These are phyloP conservation scores for Xylaria sp. DNA, from an alignment of 2,329 filamentous ascomycete species.

Conservation along the genomic window DNA sequence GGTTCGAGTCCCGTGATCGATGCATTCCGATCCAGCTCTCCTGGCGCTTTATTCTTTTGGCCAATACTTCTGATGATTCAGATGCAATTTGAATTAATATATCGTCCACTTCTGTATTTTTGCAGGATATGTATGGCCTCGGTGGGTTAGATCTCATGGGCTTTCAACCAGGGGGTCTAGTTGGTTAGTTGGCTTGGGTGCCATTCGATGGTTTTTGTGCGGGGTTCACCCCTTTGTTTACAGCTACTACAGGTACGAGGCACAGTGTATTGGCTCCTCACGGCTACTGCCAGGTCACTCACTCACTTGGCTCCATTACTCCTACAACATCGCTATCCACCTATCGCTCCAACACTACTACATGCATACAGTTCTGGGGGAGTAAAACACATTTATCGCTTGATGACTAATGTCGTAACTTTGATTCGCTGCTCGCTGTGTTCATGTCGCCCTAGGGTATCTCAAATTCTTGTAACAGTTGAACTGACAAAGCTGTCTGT, in stretches of 20 bases:
- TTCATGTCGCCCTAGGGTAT: slow-evolving; percentile 18
- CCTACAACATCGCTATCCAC: too few relatives aligned
- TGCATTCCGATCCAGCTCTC: not conserved
- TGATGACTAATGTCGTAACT: not conserved
- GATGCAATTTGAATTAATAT: too few relatives aligned
- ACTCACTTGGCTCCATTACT: too few relatives aligned
- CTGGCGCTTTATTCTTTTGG: not conserved
- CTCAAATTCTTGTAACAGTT: slow-evolving; percentile 10
- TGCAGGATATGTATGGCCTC: not conserved
- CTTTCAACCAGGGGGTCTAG: too few relatives aligned
- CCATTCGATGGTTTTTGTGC: too few relatives aligned
- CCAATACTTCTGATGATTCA: slow-evolving; percentile 30
- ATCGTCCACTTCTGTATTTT: not conserved
- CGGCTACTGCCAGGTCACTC: too few relatives aligned
- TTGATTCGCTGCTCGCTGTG: not conserved
- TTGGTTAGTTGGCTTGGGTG: too few relatives aligned
- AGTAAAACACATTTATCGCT: not conserved
- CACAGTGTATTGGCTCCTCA: too few relatives aligned
- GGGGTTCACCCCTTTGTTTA: too few relatives aligned
- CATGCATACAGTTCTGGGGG: too few relatives aligned
- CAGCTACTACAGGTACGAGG: too few relatives aligned
- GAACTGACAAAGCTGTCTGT: slow-evolving; percentile 2
- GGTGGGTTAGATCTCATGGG: not conserved
- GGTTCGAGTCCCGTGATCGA: slow-evolving; percentile 27
- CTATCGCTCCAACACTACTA: too few relatives aligned